These are phyloP conservation scores for Neurospora sp. DNA, from an alignment of 495 filamentous ascomycete species.

Conservation along the genomic window DNA sequence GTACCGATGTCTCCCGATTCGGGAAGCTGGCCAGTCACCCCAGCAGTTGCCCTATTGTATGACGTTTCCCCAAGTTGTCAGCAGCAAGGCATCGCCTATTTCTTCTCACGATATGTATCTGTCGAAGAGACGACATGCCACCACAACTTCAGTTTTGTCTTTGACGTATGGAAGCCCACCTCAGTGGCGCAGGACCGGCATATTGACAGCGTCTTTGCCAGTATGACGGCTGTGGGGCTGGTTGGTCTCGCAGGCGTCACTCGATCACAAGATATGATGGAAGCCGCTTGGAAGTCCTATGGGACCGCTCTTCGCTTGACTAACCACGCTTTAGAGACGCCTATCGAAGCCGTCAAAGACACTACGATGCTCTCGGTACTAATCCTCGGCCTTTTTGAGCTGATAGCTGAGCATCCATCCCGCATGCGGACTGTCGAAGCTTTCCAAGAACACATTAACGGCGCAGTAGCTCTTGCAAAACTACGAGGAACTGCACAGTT, in stretches of 20 bases:
- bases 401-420: slow-evolving; percentile 38
- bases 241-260: slow-evolving; percentile 36
- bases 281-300: slow-evolving; percentile 37
- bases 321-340: slow-evolving; percentile 44
- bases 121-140: slow-evolving; percentile 24
- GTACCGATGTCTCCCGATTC: slow-evolving; percentile 24
- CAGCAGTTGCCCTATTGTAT: slow-evolving; percentile 21
- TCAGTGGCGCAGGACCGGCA: slow-evolving; percentile 14
- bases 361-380: slow-evolving; percentile 52
- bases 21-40: slow-evolving; percentile 26
- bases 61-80: slow-evolving; percentile 22
- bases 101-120: slow-evolving; percentile 30
- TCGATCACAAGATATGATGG: slow-evolving; percentile 28
- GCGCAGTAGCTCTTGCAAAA: slow-evolving; percentile 46
- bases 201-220: slow-evolving; percentile 26
- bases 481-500: slow-evolving; percentile 49
- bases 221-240: slow-evolving; percentile 41
- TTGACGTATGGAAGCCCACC: slow-evolving; percentile 28
- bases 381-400: slow-evolving; percentile 48
- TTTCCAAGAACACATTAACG: slow-evolving; percentile 52
- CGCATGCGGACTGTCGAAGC: slow-evolving; percentile 34
- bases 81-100: slow-evolving; percentile 27
- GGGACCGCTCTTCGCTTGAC: slow-evolving; percentile 35
- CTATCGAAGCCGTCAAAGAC: slow-evolving; percentile 47
- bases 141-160: slow-evolving; percentile 33